These are phyloP conservation scores for Macrophomina pseudophaseolina DNA, from an alignment of 2,329 filamentous ascomycete species.

Conservation along the genomic window DNA sequence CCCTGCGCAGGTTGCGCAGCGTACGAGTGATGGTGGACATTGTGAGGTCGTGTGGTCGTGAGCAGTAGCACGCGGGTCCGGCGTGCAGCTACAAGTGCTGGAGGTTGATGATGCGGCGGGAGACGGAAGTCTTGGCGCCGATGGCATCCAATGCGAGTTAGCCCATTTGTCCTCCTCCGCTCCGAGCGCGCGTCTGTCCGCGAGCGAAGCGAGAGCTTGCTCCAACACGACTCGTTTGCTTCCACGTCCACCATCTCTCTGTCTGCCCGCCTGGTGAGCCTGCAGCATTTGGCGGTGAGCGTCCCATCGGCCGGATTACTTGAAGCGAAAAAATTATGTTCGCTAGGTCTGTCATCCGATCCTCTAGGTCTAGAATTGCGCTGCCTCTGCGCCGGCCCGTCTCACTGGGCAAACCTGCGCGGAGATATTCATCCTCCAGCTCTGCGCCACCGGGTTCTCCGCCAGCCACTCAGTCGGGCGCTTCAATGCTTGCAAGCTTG, in stretches of 20 bases:
- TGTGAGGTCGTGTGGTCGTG: constrained; percentile 42
- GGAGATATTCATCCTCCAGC: constrained; percentile 43
- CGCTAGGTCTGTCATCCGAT: constrained; percentile 16
- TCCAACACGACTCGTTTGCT: background rate
- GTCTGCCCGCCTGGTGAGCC: background rate
- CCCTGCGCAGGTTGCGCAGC: constrained; percentile 81
- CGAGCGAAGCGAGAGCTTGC: constrained; percentile 1
- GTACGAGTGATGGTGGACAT: constrained; percentile 96
- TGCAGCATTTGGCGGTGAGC: constrained; percentile 7
- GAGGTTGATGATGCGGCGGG: constrained; percentile 15
- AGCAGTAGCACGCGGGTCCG: background rate
- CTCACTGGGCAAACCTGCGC: constrained; percentile 31
- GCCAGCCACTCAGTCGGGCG: constrained; percentile 51
- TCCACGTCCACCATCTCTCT: constrained; percentile 3
- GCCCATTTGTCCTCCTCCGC: constrained; percentile 10
- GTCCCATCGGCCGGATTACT: background rate
- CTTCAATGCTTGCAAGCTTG: constrained; percentile 62
- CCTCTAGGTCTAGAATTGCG: background rate
- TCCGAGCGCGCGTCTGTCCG: background rate
- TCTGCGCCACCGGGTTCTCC: constrained; percentile 34
- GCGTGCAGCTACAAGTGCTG: constrained; percentile 10
- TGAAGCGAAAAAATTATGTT: constrained; percentile 21
- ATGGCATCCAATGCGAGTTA: constrained; percentile 4
- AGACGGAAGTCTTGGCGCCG: constrained; percentile 20
- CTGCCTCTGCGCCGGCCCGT: constrained; percentile 28